Evolutionary conservation across 1,284 basidiomycete species (phyloP), one percentile per base, ranked within the genome.

Genomic region (Malassezia yamatoensis): DNA sequence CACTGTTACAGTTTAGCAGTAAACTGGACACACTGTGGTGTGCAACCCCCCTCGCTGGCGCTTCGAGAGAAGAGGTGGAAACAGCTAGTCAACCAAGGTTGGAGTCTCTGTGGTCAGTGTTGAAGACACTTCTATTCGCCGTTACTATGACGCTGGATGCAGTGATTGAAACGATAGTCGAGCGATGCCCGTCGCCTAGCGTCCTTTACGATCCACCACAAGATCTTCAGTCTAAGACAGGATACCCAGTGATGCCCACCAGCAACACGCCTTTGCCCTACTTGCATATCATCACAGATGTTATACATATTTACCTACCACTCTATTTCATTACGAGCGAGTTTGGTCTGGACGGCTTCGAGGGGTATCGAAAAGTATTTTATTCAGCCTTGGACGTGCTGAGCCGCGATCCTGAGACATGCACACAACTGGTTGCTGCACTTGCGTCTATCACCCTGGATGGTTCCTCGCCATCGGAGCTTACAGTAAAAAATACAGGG

Each of bases 131-230:
- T 1, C 58, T 74, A 3, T 74, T 74, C 60, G 62, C 64, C 39
- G 64, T 61, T 48, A 71, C 70, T 9, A 66, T 71, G 67, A 55
- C 66, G n/a, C 66, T 71, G 13, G 71, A 74, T 44, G 62, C 70
- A 29, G 65, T 72, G 48, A 59, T 70, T 29, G 63, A 70, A 18
- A 61, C 62, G 3, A 38, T 74, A 2, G 66, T 72, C n/a, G 68
- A 71, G 29, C 63, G 64, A 63, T 69, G 67, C 20, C 70, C 70
- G 11, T 65, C 63, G 37, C 67, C 70, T 5, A 65, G 67, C 3
- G 49, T 60, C 10, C 60, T 58, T 13, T 51, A 63, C 10, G 61
- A 66, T 1, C 57, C 64, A 6, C 9, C 54, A 15, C n/a, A n/a
- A 1, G 32, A 39, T 36, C 43, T 44, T 21, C 34, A 41, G 11